Base-by-base conservation (phyloP, 2,329 filamentous ascomycete species). In the Cercospora janseana region DNA sequence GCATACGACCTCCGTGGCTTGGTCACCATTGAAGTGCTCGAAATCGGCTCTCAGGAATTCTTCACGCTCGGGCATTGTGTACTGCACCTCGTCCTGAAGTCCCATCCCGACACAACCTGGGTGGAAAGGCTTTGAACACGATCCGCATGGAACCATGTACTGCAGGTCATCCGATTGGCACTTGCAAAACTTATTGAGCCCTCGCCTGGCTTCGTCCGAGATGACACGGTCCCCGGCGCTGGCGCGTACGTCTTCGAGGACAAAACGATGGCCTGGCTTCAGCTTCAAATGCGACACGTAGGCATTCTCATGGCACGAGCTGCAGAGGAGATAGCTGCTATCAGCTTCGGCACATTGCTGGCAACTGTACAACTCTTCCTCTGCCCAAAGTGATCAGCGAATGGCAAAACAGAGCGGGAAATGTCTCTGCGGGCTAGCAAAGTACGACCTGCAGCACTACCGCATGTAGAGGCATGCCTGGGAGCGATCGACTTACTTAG, bases 71-170 rank as follows among this genome's bases (percentile, higher is more conserved):
- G 35, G 32, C 24, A 41, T 6, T 9, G 21, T 28, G 13, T 54
- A 51, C 12, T 50, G 41, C 5, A 20, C 34, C 32, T 42, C 18
- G 12, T 23, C 10, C n/a, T 31, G 23, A 3, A 27, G 16, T 8
- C 55, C 55, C 34, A 55, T 44, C 12, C 43, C 49, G 9, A 55
- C 28, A 38, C 55, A 57, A n/a, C 43, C 45, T 3, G 44, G 47
- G 20, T 57, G 55, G 15, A 47, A 55, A 16, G 35, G 7, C 26
- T 40, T 29, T 12, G 32, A 24, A 37, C 55, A 57, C 7, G 16
- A 28, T 4, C 28, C 23, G 42, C 55, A 57, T 15, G 37, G 40
- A n/a, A 57, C n/a, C 52, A 57, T 49, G 31, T 37, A 35, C 24
- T 49, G 23, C 18, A 29, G 16, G 18, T 31, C 27, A 10, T n/a